Conservation (phyloP, 495 filamentous ascomycete genomes). For the Cairneyella variabilis region DNA sequence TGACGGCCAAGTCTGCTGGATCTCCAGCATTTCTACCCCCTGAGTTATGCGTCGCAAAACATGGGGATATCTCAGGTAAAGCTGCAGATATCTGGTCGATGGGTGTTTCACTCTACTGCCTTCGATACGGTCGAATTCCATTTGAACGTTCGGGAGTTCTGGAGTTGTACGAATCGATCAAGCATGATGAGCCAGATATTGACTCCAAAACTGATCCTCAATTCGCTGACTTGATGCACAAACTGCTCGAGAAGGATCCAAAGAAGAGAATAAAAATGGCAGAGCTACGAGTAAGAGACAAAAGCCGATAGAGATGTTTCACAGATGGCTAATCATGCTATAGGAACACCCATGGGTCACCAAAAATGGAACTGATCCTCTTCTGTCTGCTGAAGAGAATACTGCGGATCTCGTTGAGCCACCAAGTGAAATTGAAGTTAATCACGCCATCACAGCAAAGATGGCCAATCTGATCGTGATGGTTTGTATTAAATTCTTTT, state of each 20-base stretch:
- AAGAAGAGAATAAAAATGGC: constrained; percentile 75
- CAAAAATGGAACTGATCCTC: constrained; percentile 69
- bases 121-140: constrained; percentile 82
- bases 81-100: constrained; percentile 98
- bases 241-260: constrained; percentile 73
- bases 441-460: constrained; percentile 83
- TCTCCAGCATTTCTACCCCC: constrained; percentile 94
- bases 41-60: constrained; percentile 83
- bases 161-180: constrained; percentile 87
- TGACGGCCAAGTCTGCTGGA: constrained; percentile 88
- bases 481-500: constrained; percentile 45
- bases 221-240: constrained; percentile 64
- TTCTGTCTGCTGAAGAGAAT: constrained; percentile 83
- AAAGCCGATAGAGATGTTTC: neutral
- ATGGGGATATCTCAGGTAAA: constrained; percentile 83
- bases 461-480: constrained; percentile 80
- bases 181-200: constrained; percentile 49
- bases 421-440: constrained; percentile 85
- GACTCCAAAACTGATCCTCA: constrained; percentile 53
- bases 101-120: constrained; percentile 92
- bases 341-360: constrained; percentile 97
- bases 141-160: constrained; percentile 76
- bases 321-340: constrained; percentile 11
- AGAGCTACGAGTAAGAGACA: constrained; percentile 65
- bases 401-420: constrained; percentile 71